These are phyloP conservation scores for Leptographium galeiforme DNA, from an alignment of 2,329 filamentous ascomycete genomes.

Conservation along the genomic window DNA sequence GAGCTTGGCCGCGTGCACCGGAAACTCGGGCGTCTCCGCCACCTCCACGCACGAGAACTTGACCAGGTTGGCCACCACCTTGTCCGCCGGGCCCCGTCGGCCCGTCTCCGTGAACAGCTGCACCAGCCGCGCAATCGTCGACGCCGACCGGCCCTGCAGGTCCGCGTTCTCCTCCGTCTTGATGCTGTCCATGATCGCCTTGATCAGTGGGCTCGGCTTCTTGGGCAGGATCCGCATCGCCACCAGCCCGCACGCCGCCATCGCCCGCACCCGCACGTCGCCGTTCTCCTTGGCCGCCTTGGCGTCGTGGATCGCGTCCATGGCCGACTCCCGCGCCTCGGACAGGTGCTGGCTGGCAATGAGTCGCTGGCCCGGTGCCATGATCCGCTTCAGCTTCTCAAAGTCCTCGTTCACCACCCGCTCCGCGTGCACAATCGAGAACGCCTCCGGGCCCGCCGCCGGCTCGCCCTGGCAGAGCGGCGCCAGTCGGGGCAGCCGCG, in stretches of 20 bases:
- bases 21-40: slow-evolving; percentile 91
- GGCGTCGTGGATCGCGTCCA: slow-evolving; percentile 66
- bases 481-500: slow-evolving; percentile 66
- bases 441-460: slow-evolving; percentile 83
- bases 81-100: slow-evolving; percentile 77
- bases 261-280: slow-evolving; percentile 75
- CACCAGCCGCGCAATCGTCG: slow-evolving; percentile 74
- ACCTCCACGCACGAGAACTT: slow-evolving; percentile 98
- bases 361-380: slow-evolving; percentile 77
- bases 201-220: slow-evolving; percentile 86
- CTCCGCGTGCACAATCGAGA: slow-evolving; percentile 77
- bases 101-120: slow-evolving; percentile 70
- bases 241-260: slow-evolving; percentile 75
- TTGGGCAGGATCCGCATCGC: slow-evolving; percentile 81
- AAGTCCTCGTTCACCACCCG: slow-evolving; percentile 78
- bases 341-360: slow-evolving; percentile 67
- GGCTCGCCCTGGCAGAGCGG: slow-evolving; percentile 89
- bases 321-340: slow-evolving; percentile 60
- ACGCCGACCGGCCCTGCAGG: slow-evolving; percentile 74
- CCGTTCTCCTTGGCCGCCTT: slow-evolving; percentile 65
- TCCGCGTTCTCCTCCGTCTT: slow-evolving; percentile 88
- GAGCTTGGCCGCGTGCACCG: slow-evolving; percentile 64
- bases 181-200: slow-evolving; percentile 95
- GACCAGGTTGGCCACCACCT: slow-evolving; percentile 87
- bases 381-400: slow-evolving; percentile 74